Evolutionary conservation across 441 rosid species (phyloP), one percentile per base, ranked within the genome.

Genomic region (Mallotus repandus): DNA sequence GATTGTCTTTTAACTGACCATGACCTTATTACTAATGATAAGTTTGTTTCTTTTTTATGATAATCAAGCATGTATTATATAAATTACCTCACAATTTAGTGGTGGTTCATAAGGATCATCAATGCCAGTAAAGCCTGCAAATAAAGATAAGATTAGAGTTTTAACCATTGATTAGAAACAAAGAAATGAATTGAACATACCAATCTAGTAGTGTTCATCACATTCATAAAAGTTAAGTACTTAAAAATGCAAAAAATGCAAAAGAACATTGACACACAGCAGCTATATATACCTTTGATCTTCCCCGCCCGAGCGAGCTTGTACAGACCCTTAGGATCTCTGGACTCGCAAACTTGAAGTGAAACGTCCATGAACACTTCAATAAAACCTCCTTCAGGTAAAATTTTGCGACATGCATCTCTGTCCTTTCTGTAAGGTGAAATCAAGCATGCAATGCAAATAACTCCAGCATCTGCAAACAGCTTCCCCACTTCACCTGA

Each of bases 71-170:
- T 7, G 29, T 3, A 19, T 12, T 18, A 25, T 9, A 21, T 22
- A 15, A 46, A 22, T 15, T 85, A 92, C 98, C 97, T 94, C 99
- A 71, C 96, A 84, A 49, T 86, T 82, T 72, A 86, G 48, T 9
- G 99, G 98, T 7, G 92, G 85, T 75, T 94, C 98, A 64, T 94
- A 92, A 1, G 96, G 96, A 68, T 92, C 98, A 82, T 94, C 98
- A 55, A 92, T 86, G 35, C 99, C 98, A 14, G 99, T 91, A 81
- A 94, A 92, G 63, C 97, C 99, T 94, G 87, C 74, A 80, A 48
- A 63, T n/a, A 46, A 12, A 25, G 15, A 12, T 8, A 16, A 67
- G 19, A 48, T 52, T 18, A 52, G 56, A 75, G 45, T 21, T 2
- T 13, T 52, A 71, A 16, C 5, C 62, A 32, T 21, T 62, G 35